phyloP scores from a whole-genome alignment of 2,329 filamentous ascomycete species.

The Plenodomus biglobosus region DNA sequence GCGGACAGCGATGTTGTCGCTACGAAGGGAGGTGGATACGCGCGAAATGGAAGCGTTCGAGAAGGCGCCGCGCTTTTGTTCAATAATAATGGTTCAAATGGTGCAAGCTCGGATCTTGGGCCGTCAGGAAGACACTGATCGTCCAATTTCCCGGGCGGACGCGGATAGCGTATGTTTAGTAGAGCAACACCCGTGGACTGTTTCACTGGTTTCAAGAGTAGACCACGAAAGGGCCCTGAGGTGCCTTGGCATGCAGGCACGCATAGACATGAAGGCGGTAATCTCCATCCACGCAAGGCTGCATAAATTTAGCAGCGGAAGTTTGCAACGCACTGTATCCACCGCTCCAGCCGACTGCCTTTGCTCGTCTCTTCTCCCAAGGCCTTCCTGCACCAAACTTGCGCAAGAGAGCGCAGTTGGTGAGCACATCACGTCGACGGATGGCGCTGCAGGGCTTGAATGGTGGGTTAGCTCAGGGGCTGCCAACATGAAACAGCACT shows the following conservation, averaged over 20 bases:
- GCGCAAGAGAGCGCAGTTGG: constrained; percentile 9
- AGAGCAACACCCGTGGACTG: constrained; percentile 20
- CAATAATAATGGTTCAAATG: constrained; percentile 23
- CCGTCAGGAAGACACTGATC: constrained; percentile 45
- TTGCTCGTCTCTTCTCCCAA: background rate
- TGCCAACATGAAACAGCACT: constrained; percentile 37
- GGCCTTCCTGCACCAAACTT: background rate
- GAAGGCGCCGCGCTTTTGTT: constrained; percentile 40
- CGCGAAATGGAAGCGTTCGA: constrained; percentile 39
- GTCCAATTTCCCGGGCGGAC: constrained; percentile 45
- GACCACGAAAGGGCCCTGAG: constrained; percentile 15
- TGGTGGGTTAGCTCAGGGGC: constrained; percentile 20
- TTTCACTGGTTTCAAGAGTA: constrained; percentile 28
- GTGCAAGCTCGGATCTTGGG: constrained; percentile 38
- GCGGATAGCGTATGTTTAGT: constrained; percentile 45
- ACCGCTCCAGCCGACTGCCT: no score
- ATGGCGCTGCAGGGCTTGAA: constrained; percentile 30
- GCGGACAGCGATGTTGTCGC: constrained; percentile 27
- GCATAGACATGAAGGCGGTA: constrained; percentile 27
- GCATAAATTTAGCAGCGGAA: constrained; percentile 36
- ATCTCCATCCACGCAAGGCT: constrained; percentile 34
- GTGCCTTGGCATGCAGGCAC: constrained; percentile 40
- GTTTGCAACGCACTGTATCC: constrained; percentile 17
- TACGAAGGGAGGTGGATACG: constrained; percentile 28
- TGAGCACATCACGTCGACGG: constrained; percentile 28